phyloP scores from a whole-genome alignment of 129 eudicot genomes.

The Apium graveolens region DNA sequence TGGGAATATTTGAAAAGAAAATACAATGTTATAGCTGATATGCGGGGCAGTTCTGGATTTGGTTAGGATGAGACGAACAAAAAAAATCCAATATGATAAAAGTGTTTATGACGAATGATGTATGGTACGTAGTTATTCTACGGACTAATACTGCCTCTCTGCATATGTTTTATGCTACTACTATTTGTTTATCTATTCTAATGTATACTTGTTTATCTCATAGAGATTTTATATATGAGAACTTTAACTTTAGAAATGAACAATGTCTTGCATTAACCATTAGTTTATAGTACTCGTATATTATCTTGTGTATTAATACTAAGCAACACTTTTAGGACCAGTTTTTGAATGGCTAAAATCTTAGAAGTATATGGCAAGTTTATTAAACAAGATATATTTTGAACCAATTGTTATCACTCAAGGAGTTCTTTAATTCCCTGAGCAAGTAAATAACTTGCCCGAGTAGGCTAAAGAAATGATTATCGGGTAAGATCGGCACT shows the following conservation, averaged over 20 bases:
- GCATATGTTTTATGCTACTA: too few relatives aligned
- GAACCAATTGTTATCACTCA: not conserved
- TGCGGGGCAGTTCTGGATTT: too few relatives aligned
- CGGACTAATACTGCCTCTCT: conserved; percentile 32
- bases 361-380: not conserved
- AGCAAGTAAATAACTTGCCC: too few relatives aligned
- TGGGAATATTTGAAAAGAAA: too few relatives aligned
- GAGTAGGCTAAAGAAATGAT: not conserved
- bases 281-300: not conserved
- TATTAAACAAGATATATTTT: not conserved
- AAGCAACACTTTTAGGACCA: not conserved
- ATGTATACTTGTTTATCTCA: too few relatives aligned
- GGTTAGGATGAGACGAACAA: too few relatives aligned
- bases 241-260: not conserved
- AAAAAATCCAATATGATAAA: too few relatives aligned
- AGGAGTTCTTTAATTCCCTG: not conserved
- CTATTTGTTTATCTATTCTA: too few relatives aligned
- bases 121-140: too few relatives aligned
- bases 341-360: not conserved
- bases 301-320: not conserved
- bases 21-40: too few relatives aligned
- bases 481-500: not conserved
- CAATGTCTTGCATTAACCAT: not conserved
- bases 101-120: too few relatives aligned
- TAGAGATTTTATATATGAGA: too few relatives aligned